Percentiles rank a stretch among this genome's conserved stretches.
These are phyloP conservation scores for Solanum lignicaule DNA, from an alignment of 257 asterid genomes.

Conservation along the genomic window DNA sequence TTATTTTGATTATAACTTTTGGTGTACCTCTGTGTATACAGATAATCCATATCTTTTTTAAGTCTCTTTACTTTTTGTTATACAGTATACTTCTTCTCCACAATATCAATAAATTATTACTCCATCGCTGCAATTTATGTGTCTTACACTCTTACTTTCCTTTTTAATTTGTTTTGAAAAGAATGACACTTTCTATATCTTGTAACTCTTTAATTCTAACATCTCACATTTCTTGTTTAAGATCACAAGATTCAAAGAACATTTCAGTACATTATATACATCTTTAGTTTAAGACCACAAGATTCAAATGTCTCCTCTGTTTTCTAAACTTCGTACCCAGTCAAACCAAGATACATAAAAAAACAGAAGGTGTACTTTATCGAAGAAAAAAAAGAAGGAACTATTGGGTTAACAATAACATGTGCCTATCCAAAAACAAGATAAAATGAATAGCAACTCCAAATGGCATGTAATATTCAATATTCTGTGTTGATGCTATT, in stretches of 20 bases:
- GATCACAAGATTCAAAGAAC: background rate
- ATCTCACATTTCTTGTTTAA: background rate
- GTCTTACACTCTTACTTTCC: background rate
- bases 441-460: background rate
- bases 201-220: background rate
- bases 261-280: background rate
- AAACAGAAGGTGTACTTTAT: background rate
- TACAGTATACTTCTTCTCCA: background rate
- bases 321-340: background rate
- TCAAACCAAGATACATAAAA: background rate
- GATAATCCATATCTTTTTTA: background rate
- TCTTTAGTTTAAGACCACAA: background rate
- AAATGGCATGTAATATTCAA: background rate
- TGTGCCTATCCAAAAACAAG: background rate
- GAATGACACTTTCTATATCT: background rate
- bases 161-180: background rate
- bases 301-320: background rate
- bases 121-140: background rate
- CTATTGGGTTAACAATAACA: background rate
- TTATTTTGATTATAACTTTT: background rate
- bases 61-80: background rate
- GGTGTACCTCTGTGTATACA: background rate
- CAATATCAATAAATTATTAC: background rate
- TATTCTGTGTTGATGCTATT: background rate
- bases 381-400: background rate